A percentile compares a stretch with the other conserved stretches of the same genome.
Evolutionary conservation across 1,284 basidiomycete species (phyloP).

Genomic region (Ceratobasidium sp.): DNA sequence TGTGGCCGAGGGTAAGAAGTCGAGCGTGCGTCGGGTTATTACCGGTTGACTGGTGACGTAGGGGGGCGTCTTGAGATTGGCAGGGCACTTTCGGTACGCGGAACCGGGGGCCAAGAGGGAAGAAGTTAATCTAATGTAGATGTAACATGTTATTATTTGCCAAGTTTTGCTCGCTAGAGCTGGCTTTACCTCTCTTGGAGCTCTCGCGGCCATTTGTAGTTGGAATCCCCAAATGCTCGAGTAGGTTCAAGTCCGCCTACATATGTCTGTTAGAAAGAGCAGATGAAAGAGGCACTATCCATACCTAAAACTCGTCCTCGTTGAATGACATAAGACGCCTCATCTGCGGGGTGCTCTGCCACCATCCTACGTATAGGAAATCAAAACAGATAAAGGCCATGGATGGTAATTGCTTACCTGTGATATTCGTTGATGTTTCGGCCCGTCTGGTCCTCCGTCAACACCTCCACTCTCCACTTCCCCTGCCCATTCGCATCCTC

Average conservation of each 20-base stretch:
- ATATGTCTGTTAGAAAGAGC: background rate
- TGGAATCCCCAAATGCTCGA: constrained; percentile 93
- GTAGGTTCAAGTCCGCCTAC: constrained; percentile 94
- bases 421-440: constrained; percentile 84
- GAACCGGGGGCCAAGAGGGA: constrained; percentile 67
- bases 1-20: constrained; percentile 57
- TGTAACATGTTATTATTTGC: constrained; percentile 11
- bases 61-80: constrained; percentile 84
- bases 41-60: constrained; percentile 94
- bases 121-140: constrained; percentile 65
- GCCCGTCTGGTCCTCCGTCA: constrained; percentile 96
- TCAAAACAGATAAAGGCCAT: constrained; percentile 1
- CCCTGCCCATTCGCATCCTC: constrained; percentile 66
- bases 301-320: constrained; percentile 74
- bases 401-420: constrained; percentile 59
- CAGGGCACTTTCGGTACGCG: constrained; percentile 68
- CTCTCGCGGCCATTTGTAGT: constrained; percentile 88
- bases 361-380: constrained; percentile 69
- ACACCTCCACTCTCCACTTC: constrained; percentile 88
- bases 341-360: constrained; percentile 87
- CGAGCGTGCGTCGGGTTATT: constrained; percentile 79
- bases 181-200: constrained; percentile 66
- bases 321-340: constrained; percentile 83
- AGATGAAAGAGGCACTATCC: background rate
- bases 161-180: no score